Conservation (phyloP, 2,329 filamentous ascomycete species). For the Cladosporium sp. region DNA sequence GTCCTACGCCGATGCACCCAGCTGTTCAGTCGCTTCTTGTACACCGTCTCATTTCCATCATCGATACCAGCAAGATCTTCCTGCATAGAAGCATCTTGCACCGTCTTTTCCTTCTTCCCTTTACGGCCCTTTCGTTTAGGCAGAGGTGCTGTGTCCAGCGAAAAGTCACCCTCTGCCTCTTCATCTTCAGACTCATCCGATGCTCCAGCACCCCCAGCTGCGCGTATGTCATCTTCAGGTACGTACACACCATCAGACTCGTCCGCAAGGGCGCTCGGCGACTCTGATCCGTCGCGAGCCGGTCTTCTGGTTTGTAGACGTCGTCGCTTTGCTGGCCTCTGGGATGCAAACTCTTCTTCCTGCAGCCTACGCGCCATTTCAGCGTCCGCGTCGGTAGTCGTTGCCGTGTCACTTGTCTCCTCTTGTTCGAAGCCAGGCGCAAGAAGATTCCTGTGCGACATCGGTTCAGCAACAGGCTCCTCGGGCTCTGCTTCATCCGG, state of each 20-base stretch:
- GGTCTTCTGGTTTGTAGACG: conserved; percentile 28
- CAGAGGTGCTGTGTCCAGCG: conserved; percentile 31
- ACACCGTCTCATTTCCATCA: conserved; percentile 80
- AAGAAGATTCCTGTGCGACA: conserved; percentile 44
- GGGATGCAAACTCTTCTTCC: conserved; percentile 32
- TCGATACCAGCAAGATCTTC: conserved; percentile 64
- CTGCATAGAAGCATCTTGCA: conserved; percentile 25
- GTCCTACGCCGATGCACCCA: conserved; percentile 64
- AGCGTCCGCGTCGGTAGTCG: conserved; percentile 25
- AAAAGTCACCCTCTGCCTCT: conserved; percentile 27
- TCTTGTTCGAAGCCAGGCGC: conserved; percentile 41
- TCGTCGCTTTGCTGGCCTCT: conserved; percentile 37
- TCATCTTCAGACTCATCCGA: conserved; percentile 33
- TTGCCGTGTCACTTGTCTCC: conserved; percentile 18
- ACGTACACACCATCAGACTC: conserved; percentile 38
- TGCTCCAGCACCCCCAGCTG: conserved; percentile 31
- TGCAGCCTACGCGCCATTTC: conserved; percentile 26
- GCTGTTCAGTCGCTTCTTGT: conserved; percentile 64
- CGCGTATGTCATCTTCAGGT: conserved; percentile 33
- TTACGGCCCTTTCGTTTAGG: conserved; percentile 35
- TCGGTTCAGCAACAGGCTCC: conserved; percentile 25
- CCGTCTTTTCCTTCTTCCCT: conserved; percentile 21
- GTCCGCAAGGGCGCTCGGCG: conserved; percentile 19
- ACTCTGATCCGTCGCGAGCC: conserved; percentile 18
- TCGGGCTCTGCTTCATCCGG: conserved; percentile 18